Conservation (phyloP, 2,329 filamentous ascomycete species). For the Fusarium begoniae region DNA sequence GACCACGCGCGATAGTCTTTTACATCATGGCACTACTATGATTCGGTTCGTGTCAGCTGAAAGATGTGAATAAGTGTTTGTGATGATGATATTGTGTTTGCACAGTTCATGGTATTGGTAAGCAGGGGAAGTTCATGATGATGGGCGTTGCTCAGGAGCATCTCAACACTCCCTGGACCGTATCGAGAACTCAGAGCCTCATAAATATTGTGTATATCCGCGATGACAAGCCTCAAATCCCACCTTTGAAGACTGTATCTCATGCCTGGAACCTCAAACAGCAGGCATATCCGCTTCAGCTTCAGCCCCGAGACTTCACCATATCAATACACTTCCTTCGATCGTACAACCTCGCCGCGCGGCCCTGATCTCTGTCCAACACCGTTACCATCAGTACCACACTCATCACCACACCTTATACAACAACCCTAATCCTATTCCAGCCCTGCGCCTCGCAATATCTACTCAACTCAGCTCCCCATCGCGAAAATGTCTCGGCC, state of each 20-base stretch:
- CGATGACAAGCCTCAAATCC: accelerated
- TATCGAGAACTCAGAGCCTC: neutral
- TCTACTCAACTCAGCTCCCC: neutral
- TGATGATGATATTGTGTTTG: too few species aligned
- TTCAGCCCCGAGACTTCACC: neutral
- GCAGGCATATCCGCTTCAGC: neutral
- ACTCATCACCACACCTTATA: neutral
- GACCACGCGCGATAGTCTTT: neutral
- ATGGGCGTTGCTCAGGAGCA: neutral
- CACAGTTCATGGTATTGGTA: neutral
- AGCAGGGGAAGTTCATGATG: neutral
- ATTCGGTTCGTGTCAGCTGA: neutral
- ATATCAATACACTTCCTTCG: neutral
- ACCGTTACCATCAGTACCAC: neutral
- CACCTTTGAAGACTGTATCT: accelerated
- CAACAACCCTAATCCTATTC: neutral
- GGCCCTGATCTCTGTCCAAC: constrained; percentile 11
- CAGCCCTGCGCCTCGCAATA: neutral
- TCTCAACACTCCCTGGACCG: neutral
- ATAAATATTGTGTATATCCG: neutral
- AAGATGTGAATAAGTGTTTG: neutral
- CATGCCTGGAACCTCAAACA: neutral
- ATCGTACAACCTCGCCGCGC: constrained; percentile 20
- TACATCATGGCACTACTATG: neutral
- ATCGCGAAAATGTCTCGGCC: constrained; percentile 31